Evolutionary conservation across 2,329 filamentous ascomycete genomes (phyloP).

Genomic region (Lithohypha guttulata): DNA sequence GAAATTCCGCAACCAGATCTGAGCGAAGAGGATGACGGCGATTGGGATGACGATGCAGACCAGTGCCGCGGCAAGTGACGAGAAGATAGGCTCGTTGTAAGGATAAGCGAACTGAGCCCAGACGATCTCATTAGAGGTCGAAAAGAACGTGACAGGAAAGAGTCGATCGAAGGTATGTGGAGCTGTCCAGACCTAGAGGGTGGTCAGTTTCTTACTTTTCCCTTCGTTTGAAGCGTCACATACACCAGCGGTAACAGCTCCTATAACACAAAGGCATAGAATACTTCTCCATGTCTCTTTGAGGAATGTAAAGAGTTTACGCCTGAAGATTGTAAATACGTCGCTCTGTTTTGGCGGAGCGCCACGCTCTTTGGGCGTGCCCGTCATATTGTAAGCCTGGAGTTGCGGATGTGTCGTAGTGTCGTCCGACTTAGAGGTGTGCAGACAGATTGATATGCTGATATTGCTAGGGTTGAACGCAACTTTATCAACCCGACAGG

Average conservation of each 20-base stretch:
- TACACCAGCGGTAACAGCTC: constrained; percentile 1
- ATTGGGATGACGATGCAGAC: constrained; percentile 13
- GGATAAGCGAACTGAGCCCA: constrained; percentile 15
- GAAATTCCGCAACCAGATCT: constrained; percentile 14
- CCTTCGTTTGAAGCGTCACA: background rate
- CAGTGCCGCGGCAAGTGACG: constrained; percentile 11
- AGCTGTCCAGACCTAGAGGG: background rate
- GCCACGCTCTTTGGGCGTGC: no score
- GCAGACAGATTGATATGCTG: no score
- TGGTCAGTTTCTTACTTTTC: background rate
- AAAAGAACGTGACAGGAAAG: constrained; percentile 9
- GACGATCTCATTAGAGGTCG: constrained; percentile 7
- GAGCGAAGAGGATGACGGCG: constrained; percentile 13
- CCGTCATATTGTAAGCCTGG: no score
- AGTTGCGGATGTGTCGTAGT: no score
- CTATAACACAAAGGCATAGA: background rate
- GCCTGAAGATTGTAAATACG: background rate
- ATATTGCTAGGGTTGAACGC: no score
- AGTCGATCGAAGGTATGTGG: background rate
- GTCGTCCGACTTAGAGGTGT: no score
- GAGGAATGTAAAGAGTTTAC: background rate
- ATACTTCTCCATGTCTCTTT: constrained; percentile 6
- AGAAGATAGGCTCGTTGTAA: constrained; percentile 12
- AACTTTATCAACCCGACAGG: no score
- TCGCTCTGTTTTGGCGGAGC: no score